Conservation (phyloP, 805 yeast genomes). For the Candida cerambycidarum region DNA sequence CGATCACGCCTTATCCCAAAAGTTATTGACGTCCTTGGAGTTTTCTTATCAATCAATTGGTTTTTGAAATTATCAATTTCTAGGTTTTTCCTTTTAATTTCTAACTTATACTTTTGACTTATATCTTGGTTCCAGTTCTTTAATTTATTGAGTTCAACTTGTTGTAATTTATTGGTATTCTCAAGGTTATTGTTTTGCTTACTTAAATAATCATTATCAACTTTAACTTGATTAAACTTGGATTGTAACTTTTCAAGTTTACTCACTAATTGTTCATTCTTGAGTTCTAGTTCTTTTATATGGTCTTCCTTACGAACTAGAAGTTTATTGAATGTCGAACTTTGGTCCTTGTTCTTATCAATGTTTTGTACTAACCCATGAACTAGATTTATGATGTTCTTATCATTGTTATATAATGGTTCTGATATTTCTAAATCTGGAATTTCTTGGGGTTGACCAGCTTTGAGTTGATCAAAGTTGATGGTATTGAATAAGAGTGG, state of each 20-base stretch:
- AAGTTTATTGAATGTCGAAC: slow-evolving; percentile 28
- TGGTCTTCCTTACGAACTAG: slow-evolving; percentile 29
- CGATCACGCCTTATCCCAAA: slow-evolving; percentile 1
- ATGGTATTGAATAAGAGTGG: slow-evolving; percentile 33
- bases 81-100: slow-evolving; percentile 30
- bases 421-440: slow-evolving; percentile 26
- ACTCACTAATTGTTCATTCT: slow-evolving; percentile 23
- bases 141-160: slow-evolving; percentile 28
- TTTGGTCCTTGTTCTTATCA: slow-evolving; percentile 34
- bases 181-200: slow-evolving; percentile 19
- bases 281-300: slow-evolving; percentile 23
- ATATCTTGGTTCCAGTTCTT: slow-evolving; percentile 30
- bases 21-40: slow-evolving; percentile 23
- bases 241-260: slow-evolving; percentile 19
- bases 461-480: slow-evolving; percentile 32
- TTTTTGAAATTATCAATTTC: slow-evolving; percentile 35
- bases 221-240: slow-evolving; percentile 14
- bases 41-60: slow-evolving; percentile 33
- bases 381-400: slow-evolving; percentile 36
- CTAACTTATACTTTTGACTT: slow-evolving; percentile 34
- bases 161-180: slow-evolving; percentile 24
- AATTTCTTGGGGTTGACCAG: slow-evolving; percentile 22
- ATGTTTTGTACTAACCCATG: slow-evolving; percentile 31
- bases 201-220: slow-evolving; percentile 20
- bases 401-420: slow-evolving; percentile 33